A percentile compares a stretch with the other conserved stretches of the same genome.
phyloP scores from a whole-genome alignment of 2,329 filamentous ascomycete genomes.

The Cytospora schulzeri region DNA sequence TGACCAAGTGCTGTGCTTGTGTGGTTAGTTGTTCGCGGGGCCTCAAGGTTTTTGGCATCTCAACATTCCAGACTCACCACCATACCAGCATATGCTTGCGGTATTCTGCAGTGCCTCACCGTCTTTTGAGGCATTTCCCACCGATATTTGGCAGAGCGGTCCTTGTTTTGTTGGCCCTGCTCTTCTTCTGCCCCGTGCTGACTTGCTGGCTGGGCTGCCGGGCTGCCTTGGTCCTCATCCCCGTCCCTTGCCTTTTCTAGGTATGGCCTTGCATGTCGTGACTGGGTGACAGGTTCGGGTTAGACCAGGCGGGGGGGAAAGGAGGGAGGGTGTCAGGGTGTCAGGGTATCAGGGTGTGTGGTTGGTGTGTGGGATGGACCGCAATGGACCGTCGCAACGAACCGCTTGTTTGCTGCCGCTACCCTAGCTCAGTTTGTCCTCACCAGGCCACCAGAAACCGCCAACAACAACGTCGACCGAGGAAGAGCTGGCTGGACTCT shows the following conservation, averaged over 20 bases:
- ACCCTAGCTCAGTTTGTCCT: conserved; percentile 15
- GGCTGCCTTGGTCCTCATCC: neutral
- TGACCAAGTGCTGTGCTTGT: neutral
- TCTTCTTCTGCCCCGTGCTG: conserved; percentile 46
- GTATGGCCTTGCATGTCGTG: conserved; percentile 7
- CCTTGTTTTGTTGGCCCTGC: conserved; percentile 52
- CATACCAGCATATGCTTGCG: neutral
- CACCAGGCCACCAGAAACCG: neutral
- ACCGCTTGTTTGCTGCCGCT: conserved; percentile 17
- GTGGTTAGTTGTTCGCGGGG: too few relatives aligned
- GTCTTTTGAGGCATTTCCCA: conserved; percentile 45
- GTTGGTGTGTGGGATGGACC: neutral
- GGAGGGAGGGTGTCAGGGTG: too few relatives aligned
- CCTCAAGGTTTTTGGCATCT: neutral
- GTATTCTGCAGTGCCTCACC: conserved; percentile 28
- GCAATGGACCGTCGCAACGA: conserved; percentile 19
- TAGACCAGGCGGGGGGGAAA: neutral
- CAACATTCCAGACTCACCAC: neutral
- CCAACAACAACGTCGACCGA: neutral
- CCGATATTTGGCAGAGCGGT: conserved; percentile 40
- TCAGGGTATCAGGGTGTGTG: too few relatives aligned
- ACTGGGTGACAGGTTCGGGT: neutral
- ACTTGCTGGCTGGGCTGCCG: too few relatives aligned
- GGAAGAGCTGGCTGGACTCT: neutral
- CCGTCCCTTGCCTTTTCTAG: neutral